phyloP scores from a whole-genome alignment of 2,329 filamentous ascomycete species.

The Talaromyces sp. region DNA sequence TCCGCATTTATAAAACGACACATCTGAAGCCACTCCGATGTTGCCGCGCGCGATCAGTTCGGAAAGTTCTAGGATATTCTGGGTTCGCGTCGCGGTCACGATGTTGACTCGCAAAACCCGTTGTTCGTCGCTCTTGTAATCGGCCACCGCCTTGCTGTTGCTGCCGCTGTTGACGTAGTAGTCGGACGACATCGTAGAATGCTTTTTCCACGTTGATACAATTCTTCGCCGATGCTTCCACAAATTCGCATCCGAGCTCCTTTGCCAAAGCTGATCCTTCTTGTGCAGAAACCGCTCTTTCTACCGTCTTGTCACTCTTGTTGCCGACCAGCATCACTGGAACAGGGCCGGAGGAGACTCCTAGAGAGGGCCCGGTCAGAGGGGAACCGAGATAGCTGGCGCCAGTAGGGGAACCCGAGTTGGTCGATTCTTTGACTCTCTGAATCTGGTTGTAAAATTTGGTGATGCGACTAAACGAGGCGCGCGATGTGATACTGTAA shows the following conservation, averaged over 20 bases:
- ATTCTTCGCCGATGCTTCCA: slow-evolving; percentile 95
- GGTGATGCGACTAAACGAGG: slow-evolving; percentile 90
- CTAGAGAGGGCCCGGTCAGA: slow-evolving; percentile 38
- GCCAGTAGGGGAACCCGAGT: slow-evolving; percentile 50
- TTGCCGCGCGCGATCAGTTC: slow-evolving; percentile 32
- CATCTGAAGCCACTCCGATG: slow-evolving; percentile 36
- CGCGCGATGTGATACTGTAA: slow-evolving; percentile 96
- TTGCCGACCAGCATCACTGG: slow-evolving; percentile 98
- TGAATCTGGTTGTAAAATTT: slow-evolving; percentile 96
- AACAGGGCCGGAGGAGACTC: slow-evolving; percentile 57
- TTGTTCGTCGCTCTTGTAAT: slow-evolving; percentile 32
- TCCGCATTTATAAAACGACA: slow-evolving; percentile 30
- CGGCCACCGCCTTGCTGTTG: slow-evolving; percentile 35
- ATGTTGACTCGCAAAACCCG: slow-evolving; percentile 30
- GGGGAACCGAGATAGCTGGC: slow-evolving; percentile 48
- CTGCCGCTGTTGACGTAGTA: slow-evolving; percentile 77
- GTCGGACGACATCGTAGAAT: slow-evolving; percentile 94
- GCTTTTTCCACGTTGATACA: slow-evolving; percentile 98
- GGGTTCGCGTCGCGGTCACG: slow-evolving; percentile 35
- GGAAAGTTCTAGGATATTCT: slow-evolving; percentile 37
- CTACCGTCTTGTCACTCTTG: slow-evolving; percentile 94
- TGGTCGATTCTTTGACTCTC: slow-evolving; percentile 82
- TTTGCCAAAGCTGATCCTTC: slow-evolving; percentile 88
- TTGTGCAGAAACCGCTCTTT: slow-evolving; percentile 93
- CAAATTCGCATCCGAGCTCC: slow-evolving; percentile 91